These are phyloP conservation scores for Paspalum vaginatum DNA, from an alignment of 176 grass and related monocot genomes.

Conservation along the genomic window DNA sequence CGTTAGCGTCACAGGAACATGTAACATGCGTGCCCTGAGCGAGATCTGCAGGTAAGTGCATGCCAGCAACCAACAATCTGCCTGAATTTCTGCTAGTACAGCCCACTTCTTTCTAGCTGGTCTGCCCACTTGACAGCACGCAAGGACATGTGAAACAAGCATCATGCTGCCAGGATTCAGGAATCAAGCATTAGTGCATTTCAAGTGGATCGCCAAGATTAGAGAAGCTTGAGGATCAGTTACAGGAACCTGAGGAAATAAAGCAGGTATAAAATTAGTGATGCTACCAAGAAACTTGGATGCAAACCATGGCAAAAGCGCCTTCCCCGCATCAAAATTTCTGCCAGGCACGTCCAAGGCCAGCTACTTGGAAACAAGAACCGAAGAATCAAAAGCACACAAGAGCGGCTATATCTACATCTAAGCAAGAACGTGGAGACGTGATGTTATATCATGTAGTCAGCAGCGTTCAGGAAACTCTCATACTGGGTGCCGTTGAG, in stretches of 20 bases:
- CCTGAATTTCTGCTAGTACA: neutral
- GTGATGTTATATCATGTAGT: constrained; percentile 56
- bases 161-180: neutral
- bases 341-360: constrained; percentile 12
- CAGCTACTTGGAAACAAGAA: constrained; percentile 29
- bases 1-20: no score
- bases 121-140: neutral
- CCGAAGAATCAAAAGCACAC: constrained; percentile 24
- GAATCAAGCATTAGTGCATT: no score
- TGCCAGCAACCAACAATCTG: neutral
- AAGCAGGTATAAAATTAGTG: constrained; percentile 29
- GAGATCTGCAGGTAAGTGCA: neutral
- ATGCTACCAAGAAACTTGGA: constrained; percentile 39
- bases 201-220: neutral
- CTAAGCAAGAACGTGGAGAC: constrained; percentile 1
- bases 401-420: constrained; percentile 17
- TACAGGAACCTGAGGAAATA: neutral
- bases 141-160: neutral
- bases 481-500: constrained; percentile 78
- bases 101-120: neutral
- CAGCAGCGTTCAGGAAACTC: constrained; percentile 71
- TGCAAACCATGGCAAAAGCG: constrained; percentile 15
- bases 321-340: constrained; percentile 43
- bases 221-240: constrained; percentile 12
- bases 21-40: neutral